Evolutionary conservation across 805 yeast genomes (phyloP), one percentile per base, ranked within the genome.

Genomic region (Cyberlindnera amylophila): DNA sequence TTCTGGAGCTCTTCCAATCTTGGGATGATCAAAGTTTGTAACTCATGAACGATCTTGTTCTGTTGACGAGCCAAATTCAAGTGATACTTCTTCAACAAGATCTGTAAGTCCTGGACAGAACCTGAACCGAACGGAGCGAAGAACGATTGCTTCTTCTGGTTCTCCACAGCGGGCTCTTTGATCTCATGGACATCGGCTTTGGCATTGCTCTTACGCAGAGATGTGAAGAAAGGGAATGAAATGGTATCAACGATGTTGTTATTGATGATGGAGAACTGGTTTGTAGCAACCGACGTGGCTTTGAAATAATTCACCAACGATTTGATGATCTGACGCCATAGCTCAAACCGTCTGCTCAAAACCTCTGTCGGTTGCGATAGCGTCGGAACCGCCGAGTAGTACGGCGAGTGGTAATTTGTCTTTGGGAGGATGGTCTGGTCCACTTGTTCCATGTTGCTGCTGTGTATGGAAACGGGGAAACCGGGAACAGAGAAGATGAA

Each of bases 301-400:
- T 77, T 78, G 52, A 89, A 73, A 61, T 91, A 91, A 34, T 71
- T 75, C 18, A 86, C 74, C 41, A 91, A 66, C 32, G 91, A 84
- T 52, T 81, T 81, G 46, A 89, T 80, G 41, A 90, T 77, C 39
- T 76, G 75, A 44, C 96, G 71, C 96, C 96, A 91, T 2, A 91
- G 81, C 43, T 82, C 77, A 61, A 90, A 90, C 48, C 98, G 69
- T 34, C 77, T 74, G 4, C 95, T 89, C 46, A 91, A 66, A 5
- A 85, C 75, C 45, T 90, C 96, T 1, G 96, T 89, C 11, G 97
- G 98, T 47, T 77, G 77, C 1, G 85, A 79, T 31, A 65, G 60
- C 6, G 75, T 66, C 3, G 89, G 88, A 26, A 82, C 67, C 31
- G 70, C 59, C 5, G 74, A 59, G 4, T 69, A 59, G 38, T 72